phyloP scores from a whole-genome alignment of 805 yeast genomes.

The Candida ortonii region DNA sequence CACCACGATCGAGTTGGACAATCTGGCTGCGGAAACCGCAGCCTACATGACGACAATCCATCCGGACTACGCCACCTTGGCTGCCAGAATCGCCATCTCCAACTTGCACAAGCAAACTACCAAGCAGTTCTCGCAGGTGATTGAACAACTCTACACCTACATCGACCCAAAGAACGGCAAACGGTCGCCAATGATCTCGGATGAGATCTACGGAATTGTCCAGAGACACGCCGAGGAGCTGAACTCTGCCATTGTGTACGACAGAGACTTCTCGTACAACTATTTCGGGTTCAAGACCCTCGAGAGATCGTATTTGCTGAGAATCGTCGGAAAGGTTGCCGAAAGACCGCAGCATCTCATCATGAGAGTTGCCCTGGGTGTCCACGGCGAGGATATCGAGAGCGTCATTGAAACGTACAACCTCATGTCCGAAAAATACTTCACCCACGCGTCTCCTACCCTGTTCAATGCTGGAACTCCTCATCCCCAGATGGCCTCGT shows the following conservation, averaged over 20 bases:
- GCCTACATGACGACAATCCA: conserved; percentile 97
- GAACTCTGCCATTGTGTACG: conserved; percentile 69
- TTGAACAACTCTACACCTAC: conserved; percentile 69
- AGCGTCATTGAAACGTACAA: conserved; percentile 55
- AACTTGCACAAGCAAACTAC: conserved; percentile 93
- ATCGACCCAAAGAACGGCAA: conserved; percentile 74
- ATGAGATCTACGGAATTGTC: conserved; percentile 62
- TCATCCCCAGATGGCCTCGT: conserved; percentile 57
- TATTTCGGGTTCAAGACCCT: conserved; percentile 62
- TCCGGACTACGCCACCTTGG: conserved; percentile 94
- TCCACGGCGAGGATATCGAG: conserved; percentile 53
- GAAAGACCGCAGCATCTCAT: conserved; percentile 62
- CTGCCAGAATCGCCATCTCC: conserved; percentile 94
- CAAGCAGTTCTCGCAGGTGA: conserved; percentile 76
- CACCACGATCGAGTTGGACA: conserved; percentile 82
- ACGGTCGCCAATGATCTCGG: conserved; percentile 67
- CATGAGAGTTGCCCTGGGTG: conserved; percentile 62
- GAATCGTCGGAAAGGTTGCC: conserved; percentile 53
- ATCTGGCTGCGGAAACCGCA: conserved; percentile 89
- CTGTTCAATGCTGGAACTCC: conserved; percentile 63
- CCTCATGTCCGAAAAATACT: conserved; percentile 55
- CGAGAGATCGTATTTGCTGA: conserved; percentile 55
- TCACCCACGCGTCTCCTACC: conserved; percentile 63
- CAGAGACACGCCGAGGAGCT: conserved; percentile 60
- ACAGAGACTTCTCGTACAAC: conserved; percentile 60